Conservation (phyloP, 1,284 basidiomycete species). For the Phellinidium pouzarii region DNA sequence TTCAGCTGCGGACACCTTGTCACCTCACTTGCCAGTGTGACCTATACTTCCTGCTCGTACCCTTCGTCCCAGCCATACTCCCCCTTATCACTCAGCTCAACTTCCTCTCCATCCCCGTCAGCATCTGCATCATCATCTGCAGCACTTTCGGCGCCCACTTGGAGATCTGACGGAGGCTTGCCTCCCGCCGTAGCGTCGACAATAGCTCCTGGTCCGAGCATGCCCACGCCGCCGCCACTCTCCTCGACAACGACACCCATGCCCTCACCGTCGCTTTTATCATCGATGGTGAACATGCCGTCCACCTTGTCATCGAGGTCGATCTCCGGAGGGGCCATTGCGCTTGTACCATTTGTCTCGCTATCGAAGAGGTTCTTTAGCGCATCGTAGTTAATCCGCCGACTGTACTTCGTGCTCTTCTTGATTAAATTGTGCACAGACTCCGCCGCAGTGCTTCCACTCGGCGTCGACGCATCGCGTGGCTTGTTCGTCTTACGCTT, state of each 20-base stretch:
- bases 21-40: too few species aligned
- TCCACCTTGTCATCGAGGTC: constrained; percentile 32
- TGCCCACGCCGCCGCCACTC: constrained; percentile 33
- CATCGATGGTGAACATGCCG: constrained; percentile 37
- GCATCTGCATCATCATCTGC: constrained; percentile 23
- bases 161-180: background rate
- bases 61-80: constrained; percentile 35
- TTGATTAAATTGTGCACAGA: constrained; percentile 74
- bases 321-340: constrained; percentile 11
- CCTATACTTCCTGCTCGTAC: constrained; percentile 39
- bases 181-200: constrained; percentile 18
- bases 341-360: constrained; percentile 19
- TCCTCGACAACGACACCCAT: constrained; percentile 41
- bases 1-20: too few species aligned
- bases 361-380: constrained; percentile 71
- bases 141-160: constrained; percentile 15
- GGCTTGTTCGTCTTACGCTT: constrained; percentile 66
- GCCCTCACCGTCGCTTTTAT: constrained; percentile 46
- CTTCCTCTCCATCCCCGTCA: constrained; percentile 22
- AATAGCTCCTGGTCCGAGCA: constrained; percentile 17
- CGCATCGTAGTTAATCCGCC: constrained; percentile 85
- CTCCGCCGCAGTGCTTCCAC: constrained; percentile 71
- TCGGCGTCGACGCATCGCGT: constrained; percentile 65
- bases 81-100: constrained; percentile 31
- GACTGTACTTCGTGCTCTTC: constrained; percentile 79